phyloP scores from a whole-genome alignment of 2,329 filamentous ascomycete genomes.

The Metarhizium anisopliae region DNA sequence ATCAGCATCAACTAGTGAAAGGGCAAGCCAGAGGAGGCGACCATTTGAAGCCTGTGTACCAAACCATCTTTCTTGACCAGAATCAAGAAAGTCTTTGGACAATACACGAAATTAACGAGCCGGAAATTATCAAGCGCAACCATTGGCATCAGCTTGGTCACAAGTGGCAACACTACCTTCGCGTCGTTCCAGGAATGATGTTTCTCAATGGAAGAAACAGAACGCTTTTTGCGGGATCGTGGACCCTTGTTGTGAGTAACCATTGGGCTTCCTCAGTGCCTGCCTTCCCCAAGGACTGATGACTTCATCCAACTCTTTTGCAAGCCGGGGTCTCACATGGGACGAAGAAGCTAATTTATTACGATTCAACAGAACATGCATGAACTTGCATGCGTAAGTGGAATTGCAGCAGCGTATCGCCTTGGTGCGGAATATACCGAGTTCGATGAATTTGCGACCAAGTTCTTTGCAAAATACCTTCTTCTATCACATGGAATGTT shows the following conservation, averaged over 20 bases:
- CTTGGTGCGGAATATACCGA: constrained; percentile 56
- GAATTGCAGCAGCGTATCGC: constrained; percentile 61
- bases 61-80: constrained; percentile 59
- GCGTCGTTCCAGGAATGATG: constrained; percentile 64
- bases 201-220: constrained; percentile 56
- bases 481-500: constrained; percentile 34
- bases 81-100: constrained; percentile 47
- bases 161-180: constrained; percentile 52
- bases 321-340: neutral
- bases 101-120: constrained; percentile 46
- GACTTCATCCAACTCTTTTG: neutral
- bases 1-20: constrained; percentile 60
- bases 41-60: constrained; percentile 54
- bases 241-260: constrained; percentile 55
- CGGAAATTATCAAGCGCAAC: constrained; percentile 52
- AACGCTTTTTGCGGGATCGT: constrained; percentile 56
- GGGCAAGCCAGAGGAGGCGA: constrained; percentile 10
- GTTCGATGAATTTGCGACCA: constrained; percentile 44
- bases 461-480: constrained; percentile 38
- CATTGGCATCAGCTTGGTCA: constrained; percentile 64
- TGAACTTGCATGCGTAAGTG: constrained; percentile 61
- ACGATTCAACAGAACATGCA: constrained; percentile 45
- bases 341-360: neutral
- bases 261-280: constrained; percentile 1
- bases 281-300: constrained; percentile 8